These are phyloP conservation scores for Ligustrum vulgare DNA, from an alignment of 257 asterid species.

Conservation along the genomic window DNA sequence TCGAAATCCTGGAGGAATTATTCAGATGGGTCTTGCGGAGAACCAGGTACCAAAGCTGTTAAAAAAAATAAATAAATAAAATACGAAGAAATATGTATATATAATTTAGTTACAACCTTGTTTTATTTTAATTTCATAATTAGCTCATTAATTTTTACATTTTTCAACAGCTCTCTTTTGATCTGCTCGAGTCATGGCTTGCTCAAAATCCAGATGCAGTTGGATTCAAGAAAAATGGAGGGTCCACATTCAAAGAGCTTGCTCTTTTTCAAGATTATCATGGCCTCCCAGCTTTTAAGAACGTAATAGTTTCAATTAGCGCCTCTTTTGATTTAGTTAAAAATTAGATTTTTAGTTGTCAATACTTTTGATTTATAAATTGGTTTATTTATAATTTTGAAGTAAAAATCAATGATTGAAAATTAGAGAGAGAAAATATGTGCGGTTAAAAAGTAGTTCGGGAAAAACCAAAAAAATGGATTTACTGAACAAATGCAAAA, in stretches of 20 bases:
- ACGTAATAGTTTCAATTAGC: slow-evolving; percentile 29
- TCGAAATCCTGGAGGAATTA: slow-evolving; percentile 55
- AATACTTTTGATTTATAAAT: too few species aligned
- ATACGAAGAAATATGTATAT: too few species aligned
- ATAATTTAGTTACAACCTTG: not conserved
- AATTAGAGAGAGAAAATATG: too few species aligned
- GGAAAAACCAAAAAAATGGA: too few species aligned
- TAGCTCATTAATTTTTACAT: not conserved
- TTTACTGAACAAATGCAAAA: too few species aligned
- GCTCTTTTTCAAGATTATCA: slow-evolving; percentile 75
- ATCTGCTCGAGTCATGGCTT: slow-evolving; percentile 57
- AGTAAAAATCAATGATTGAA: too few species aligned
- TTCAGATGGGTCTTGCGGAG: slow-evolving; percentile 72
- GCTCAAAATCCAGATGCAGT: slow-evolving; percentile 55
- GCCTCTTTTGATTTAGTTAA: too few species aligned
- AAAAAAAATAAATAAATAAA: not conserved
- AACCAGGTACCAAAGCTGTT: slow-evolving; percentile 37
- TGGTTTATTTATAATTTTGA: too few species aligned
- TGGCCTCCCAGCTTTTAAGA: slow-evolving; percentile 58
- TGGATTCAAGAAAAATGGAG: slow-evolving; percentile 48
- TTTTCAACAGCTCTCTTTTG: slow-evolving; percentile 51
- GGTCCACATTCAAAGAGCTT: slow-evolving; percentile 59
- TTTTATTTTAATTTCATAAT: too few species aligned
- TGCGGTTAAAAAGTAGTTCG: too few species aligned
- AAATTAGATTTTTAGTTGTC: too few species aligned